phyloP scores from a whole-genome alignment of 2,329 filamentous ascomycete species.

The Saccharata proteae region DNA sequence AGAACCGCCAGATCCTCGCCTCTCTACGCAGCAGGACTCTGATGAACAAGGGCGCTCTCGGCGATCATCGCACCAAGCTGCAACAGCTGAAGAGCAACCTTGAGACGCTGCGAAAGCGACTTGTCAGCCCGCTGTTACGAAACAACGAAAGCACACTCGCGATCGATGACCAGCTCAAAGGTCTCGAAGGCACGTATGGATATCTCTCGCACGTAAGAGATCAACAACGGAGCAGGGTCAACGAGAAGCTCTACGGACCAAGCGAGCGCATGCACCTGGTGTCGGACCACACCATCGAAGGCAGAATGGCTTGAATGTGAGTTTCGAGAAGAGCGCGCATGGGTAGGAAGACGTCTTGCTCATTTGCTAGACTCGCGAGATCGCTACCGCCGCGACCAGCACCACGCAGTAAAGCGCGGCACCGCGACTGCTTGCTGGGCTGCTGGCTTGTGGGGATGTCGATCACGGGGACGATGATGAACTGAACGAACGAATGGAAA shows the following conservation, averaged over 20 bases:
- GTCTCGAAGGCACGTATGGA: slow-evolving; percentile 65
- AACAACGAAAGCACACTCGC: slow-evolving; percentile 58
- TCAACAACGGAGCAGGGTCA: slow-evolving; percentile 69
- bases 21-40: slow-evolving; percentile 74
- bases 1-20: slow-evolving; percentile 68
- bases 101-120: slow-evolving; percentile 69
- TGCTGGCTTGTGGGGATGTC: too few relatives aligned
- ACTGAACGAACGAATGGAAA: too few relatives aligned
- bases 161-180: slow-evolving; percentile 74
- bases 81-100: slow-evolving; percentile 76
- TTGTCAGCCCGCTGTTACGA: slow-evolving; percentile 73
- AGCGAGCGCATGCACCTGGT: slow-evolving; percentile 7
- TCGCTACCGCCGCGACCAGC: too few relatives aligned
- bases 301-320: too few relatives aligned
- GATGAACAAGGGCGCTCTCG: slow-evolving; percentile 72
- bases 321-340: too few relatives aligned
- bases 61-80: slow-evolving; percentile 76
- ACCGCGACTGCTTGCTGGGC: too few relatives aligned
- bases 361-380: too few relatives aligned
- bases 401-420: too few relatives aligned
- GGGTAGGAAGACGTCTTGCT: too few relatives aligned
- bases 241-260: slow-evolving; percentile 44
- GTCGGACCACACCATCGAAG: too few relatives aligned
- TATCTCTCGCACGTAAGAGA: slow-evolving; percentile 66
- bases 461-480: too few relatives aligned